These are phyloP conservation scores for Noccaea caerulescens DNA, from an alignment of 345 rosid genomes.

Conservation along the genomic window DNA sequence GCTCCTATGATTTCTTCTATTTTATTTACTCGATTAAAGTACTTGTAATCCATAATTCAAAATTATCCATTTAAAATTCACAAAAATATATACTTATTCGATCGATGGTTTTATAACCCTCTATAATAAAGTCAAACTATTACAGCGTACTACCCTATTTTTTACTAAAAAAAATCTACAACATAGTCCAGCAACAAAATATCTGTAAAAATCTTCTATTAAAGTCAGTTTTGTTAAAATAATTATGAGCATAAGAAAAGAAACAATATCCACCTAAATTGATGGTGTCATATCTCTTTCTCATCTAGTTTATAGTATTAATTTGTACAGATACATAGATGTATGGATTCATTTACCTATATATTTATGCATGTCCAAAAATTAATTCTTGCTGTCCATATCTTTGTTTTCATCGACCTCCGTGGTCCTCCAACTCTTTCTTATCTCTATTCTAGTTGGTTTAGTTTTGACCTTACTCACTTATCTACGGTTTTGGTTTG, in stretches of 20 bases:
- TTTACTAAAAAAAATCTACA: neutral
- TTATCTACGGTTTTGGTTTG: no score
- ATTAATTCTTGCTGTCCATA: neutral
- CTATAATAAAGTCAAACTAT: neutral
- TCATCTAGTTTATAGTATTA: neutral
- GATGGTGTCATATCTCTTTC: conserved; percentile 26
- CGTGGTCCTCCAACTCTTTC: neutral
- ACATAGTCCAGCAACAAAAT: neutral
- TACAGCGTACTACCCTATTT: no score
- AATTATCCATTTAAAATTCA: neutral
- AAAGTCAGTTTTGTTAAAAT: no score
- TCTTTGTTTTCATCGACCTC: conserved; percentile 2
- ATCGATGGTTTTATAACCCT: neutral
- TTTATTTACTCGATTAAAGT: neutral
- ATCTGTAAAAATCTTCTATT: neutral
- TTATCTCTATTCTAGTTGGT: neutral
- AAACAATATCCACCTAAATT: conserved; percentile 12
- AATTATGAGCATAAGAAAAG: neutral
- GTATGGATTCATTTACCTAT: neutral
- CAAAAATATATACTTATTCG: neutral
- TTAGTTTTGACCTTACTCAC: no score
- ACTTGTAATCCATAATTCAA: neutral
- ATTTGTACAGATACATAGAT: neutral
- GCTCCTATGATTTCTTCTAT: conserved; percentile 15
- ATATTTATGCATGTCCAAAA: conserved; percentile 1